Conservation (phyloP, 257 asterid species). For the Nicotiana benthamiana region DNA sequence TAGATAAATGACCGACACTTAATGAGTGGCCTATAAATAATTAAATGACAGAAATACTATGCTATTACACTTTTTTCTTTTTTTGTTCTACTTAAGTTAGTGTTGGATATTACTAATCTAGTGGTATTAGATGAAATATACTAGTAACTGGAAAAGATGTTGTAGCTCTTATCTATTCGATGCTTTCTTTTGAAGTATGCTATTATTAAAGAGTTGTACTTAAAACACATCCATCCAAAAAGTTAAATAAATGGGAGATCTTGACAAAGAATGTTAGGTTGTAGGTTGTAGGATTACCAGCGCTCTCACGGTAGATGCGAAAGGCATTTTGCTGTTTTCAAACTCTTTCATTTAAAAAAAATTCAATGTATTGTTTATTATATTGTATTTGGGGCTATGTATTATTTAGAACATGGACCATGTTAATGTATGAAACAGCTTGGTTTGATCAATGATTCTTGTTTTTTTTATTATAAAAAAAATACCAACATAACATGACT, state of each 20-base stretch:
- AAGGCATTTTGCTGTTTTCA: background rate
- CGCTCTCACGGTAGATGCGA: background rate
- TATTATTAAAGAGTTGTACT: background rate
- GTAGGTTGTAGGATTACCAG: background rate
- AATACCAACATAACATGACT: background rate
- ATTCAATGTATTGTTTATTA: background rate
- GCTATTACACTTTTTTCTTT: background rate
- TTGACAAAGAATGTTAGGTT: background rate
- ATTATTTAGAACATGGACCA: background rate
- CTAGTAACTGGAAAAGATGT: background rate
- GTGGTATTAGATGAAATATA: background rate
- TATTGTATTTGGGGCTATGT: background rate
- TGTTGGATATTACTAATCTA: background rate
- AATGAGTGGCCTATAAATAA: background rate
- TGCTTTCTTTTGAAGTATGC: background rate
- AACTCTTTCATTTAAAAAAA: background rate
- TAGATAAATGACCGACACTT: constrained; percentile 7
- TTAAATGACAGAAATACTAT: background rate
- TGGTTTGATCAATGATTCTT: background rate
- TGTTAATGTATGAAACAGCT: background rate
- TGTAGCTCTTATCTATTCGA: background rate
- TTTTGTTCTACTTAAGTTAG: background rate
- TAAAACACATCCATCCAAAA: background rate
- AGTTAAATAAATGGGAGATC: background rate
- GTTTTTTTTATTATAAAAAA: background rate